phyloP scores from a whole-genome alignment of 2,329 filamentous ascomycete species.

The Pseudofabraea citricarpa region DNA sequence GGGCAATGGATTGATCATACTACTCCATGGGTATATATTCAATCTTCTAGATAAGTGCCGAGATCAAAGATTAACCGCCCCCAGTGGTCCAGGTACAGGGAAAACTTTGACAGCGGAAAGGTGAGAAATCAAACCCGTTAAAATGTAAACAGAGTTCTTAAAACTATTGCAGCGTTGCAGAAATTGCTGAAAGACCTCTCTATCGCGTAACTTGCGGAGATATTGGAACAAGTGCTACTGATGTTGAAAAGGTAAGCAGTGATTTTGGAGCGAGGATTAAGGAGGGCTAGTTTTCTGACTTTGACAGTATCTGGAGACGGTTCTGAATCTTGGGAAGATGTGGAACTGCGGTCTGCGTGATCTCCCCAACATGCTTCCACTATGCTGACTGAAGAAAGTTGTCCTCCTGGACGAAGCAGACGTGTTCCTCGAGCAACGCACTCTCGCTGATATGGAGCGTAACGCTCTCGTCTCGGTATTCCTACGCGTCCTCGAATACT shows the following conservation, averaged over 20 bases:
- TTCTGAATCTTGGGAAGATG: conserved; percentile 12
- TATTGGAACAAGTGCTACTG: conserved; percentile 58
- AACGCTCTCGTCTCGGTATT: conserved; percentile 32
- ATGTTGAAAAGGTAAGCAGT: conserved; percentile 46
- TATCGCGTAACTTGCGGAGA: conserved; percentile 59
- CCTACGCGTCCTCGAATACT: conserved; percentile 35
- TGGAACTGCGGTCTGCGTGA: too few species aligned
- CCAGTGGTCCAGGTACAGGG: conserved; percentile 2
- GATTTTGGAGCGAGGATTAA: too few species aligned
- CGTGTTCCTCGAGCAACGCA: conserved; percentile 1
- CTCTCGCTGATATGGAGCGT: background rate
- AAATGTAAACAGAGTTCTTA: too few species aligned
- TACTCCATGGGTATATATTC: conserved; percentile 28
- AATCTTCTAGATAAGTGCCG: background rate
- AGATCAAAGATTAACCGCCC: background rate
- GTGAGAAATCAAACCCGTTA: too few species aligned
- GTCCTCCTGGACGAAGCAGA: background rate
- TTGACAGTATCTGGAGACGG: conserved; percentile 15
- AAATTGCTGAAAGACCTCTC: conserved; percentile 43
- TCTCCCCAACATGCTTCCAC: too few species aligned
- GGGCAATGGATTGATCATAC: conserved; percentile 37
- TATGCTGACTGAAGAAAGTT: too few species aligned
- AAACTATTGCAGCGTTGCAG: conserved; percentile 51
- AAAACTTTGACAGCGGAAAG: conserved; percentile 6
- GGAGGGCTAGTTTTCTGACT: too few species aligned